phyloP scores from a whole-genome alignment of 768 basidiomycete genomes.

The Terana coerulea region DNA sequence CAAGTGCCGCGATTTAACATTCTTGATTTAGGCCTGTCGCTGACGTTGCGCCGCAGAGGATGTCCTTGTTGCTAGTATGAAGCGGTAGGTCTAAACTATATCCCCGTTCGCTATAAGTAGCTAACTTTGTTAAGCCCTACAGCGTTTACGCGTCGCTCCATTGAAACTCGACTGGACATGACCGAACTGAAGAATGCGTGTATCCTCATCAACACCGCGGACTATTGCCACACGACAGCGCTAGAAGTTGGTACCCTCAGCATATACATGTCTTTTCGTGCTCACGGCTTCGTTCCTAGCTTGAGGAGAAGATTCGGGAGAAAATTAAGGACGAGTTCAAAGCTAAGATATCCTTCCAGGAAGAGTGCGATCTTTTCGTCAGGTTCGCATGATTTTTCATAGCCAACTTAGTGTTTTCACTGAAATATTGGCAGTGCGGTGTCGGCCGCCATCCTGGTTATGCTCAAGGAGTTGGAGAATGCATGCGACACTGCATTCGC shows the following conservation, averaged over 20 bases:
- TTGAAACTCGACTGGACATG: constrained; percentile 74
- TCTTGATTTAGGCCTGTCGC: constrained; percentile 7
- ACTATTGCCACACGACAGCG: constrained; percentile 93
- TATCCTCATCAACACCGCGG: constrained; percentile 93
- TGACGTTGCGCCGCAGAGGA: constrained; percentile 63
- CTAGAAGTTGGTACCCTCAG: constrained; percentile 58
- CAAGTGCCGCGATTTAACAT: constrained; percentile 31
- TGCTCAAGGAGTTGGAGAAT: constrained; percentile 83
- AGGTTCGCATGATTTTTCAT: constrained; percentile 42
- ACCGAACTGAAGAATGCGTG: constrained; percentile 79
- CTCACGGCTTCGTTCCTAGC: constrained; percentile 37
- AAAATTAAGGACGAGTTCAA: constrained; percentile 74
- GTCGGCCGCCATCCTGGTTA: constrained; percentile 74
- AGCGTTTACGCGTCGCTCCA: constrained; percentile 53
- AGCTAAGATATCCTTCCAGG: constrained; percentile 77
- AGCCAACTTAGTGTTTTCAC: neutral
- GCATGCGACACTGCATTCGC: constrained; percentile 76
- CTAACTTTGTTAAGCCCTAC: neutral
- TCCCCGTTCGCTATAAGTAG: no score
- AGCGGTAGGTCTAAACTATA: constrained; percentile 56
- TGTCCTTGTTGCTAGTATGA: constrained; percentile 69
- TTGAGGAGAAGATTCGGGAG: constrained; percentile 88
- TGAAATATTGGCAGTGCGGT: constrained; percentile 53
- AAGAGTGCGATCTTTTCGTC: constrained; percentile 86
- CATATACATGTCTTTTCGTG: neutral